phyloP scores from a whole-genome alignment of 805 yeast genomes.

The Barnettozyma salicaria region DNA sequence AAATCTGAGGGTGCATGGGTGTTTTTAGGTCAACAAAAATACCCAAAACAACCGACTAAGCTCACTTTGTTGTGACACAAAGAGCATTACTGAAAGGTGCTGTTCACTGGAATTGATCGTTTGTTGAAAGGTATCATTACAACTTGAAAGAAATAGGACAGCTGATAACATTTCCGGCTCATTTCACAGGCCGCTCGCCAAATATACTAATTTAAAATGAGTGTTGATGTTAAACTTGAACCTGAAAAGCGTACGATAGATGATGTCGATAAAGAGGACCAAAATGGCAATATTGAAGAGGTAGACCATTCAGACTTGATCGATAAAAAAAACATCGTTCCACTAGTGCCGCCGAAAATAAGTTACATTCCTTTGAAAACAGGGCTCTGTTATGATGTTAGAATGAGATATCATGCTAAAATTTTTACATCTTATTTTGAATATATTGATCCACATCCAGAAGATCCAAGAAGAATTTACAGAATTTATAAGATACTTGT shows the following conservation, averaged over 20 bases:
- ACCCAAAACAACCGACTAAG: constrained; percentile 3
- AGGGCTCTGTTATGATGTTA: constrained; percentile 90
- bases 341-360: constrained; percentile 59
- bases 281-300: constrained; percentile 7
- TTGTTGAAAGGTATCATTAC: too few species aligned
- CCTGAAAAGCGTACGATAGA: constrained; percentile 22
- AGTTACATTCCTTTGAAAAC: constrained; percentile 74
- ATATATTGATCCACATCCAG: constrained; percentile 98
- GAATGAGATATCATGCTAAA: constrained; percentile 97
- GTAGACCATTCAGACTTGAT: neutral
- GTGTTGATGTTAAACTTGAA: constrained; percentile 9
- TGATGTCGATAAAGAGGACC: constrained; percentile 17
- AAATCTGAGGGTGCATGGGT: neutral
- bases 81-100: too few species aligned
- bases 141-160: too few species aligned
- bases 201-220: too few species aligned
- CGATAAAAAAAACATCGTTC: constrained; percentile 42
- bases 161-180: too few species aligned
- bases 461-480: constrained; percentile 94
- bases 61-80: constrained; percentile 1
- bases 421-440: constrained; percentile 87
- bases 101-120: neutral
- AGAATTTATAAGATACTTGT: constrained; percentile 90
- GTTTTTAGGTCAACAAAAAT: too few species aligned
- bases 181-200: too few species aligned